Conservation (phyloP, 2,329 filamentous ascomycete genomes). For the Alternaria arbusti region DNA sequence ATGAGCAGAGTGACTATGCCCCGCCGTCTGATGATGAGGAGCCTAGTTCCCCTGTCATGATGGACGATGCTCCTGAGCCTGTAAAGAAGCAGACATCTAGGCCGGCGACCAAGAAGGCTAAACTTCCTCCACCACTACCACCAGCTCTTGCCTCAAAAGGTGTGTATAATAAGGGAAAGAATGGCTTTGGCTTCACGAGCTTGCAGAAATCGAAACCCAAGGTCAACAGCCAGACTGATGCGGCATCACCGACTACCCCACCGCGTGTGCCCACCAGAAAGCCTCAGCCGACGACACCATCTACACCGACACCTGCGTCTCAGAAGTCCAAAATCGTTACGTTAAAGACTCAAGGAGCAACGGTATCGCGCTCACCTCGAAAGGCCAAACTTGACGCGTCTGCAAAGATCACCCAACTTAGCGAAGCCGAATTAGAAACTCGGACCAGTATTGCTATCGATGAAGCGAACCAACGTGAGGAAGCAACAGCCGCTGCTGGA, state of each 20-base stretch:
- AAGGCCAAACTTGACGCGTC: neutral
- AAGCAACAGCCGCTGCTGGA: neutral
- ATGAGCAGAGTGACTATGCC: slow-evolving; percentile 11
- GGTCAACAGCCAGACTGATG: neutral
- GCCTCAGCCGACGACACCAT: neutral
- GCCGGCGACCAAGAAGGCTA: neutral
- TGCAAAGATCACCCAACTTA: neutral
- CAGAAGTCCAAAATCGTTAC: neutral
- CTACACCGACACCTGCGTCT: neutral
- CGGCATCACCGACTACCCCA: neutral
- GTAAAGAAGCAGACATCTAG: neutral
- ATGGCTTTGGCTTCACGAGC: slow-evolving; percentile 12
- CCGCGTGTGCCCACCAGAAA: neutral
- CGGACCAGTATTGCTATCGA: neutral
- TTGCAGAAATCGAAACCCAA: neutral
- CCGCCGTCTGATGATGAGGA: slow-evolving; percentile 6
- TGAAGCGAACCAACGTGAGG: neutral
- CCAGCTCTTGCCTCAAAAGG: neutral
- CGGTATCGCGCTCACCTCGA: neutral
- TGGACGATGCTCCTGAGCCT: neutral
- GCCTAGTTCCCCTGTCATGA: neutral
- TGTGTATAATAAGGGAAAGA: slow-evolving; percentile 5
- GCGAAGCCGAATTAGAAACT: neutral
- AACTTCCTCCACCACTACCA: neutral
- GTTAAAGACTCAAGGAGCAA: neutral